These are phyloP conservation scores for Chiua virens DNA, from an alignment of 768 basidiomycete genomes.

Conservation along the genomic window DNA sequence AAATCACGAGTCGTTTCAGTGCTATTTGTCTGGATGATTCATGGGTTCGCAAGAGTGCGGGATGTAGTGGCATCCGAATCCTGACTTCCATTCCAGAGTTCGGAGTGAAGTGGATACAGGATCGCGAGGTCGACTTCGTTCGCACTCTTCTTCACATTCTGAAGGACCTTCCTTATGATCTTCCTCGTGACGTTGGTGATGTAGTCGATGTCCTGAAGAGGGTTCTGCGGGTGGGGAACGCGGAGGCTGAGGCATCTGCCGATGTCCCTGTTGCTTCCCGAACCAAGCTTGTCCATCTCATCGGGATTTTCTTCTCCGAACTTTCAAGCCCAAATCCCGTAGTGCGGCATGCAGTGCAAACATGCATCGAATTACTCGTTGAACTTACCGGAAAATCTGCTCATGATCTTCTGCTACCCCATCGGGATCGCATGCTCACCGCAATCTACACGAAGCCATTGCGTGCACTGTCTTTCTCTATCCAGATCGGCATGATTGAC, in stretches of 20 bases:
- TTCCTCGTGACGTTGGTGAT: constrained; percentile 77
- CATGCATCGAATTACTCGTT: constrained; percentile 76
- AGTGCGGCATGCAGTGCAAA: constrained; percentile 82
- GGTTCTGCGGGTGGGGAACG: constrained; percentile 62
- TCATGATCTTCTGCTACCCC: constrained; percentile 76
- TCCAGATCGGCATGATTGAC: constrained; percentile 98
- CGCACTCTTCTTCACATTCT: constrained; percentile 88
- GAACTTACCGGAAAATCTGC: constrained; percentile 69
- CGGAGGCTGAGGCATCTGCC: constrained; percentile 44
- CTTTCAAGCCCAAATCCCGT: constrained; percentile 83
- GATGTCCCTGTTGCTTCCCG: constrained; percentile 45
- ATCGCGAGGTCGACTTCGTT: constrained; percentile 87
- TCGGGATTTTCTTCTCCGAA: constrained; percentile 85
- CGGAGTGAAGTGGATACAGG: constrained; percentile 75
- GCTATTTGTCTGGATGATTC: constrained; percentile 88
- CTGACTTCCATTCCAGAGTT: constrained; percentile 71
- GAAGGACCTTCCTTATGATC: constrained; percentile 91
- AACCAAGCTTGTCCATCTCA: constrained; percentile 63
- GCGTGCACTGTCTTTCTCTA: constrained; percentile 88
- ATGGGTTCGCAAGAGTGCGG: constrained; percentile 89
- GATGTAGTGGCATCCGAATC: constrained; percentile 81
- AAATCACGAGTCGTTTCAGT: constrained; percentile 79
- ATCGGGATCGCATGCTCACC: constrained; percentile 84
- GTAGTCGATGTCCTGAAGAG: constrained; percentile 74
- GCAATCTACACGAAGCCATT: constrained; percentile 96